Base-by-base conservation (phyloP, 805 yeast genomes). In the Isabelozyma heimii region DNA sequence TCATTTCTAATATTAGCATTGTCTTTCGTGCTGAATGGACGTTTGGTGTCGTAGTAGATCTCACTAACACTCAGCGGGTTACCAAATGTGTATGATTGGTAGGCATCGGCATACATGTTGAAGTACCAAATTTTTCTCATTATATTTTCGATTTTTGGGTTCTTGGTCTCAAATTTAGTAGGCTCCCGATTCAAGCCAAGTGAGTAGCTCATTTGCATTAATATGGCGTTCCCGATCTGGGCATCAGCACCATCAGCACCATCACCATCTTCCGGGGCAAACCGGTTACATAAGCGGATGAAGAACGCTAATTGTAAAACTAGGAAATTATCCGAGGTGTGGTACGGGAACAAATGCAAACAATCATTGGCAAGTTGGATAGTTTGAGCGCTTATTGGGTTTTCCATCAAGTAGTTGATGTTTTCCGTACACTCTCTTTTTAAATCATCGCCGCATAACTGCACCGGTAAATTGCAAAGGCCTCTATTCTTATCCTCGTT, bases 151-250 rank as follows among this genome's bases (percentile, higher is more conserved):
- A 73, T 47, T 65, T n/a, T 42, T 8, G 44, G 20, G 70, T 69
- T 40, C 70, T 72, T 1, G 87, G 87, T 12, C 6, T 65, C 64
- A 52, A 70, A 72, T 45, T 67, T 67, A 30, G 69, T 64, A 0
- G 91, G 90, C 52, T 86, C 91, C 57, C 90, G 71, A 59, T 86
- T 85, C 14, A 85, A 55, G 0, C 90, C 91, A 54, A 85, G 76
- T 17, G 84, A 76, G 49, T 81, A 76, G 0, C 85, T 87, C 83
- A 84, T 81, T 54, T 84, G 89, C 10, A 83, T 67, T 26, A 84
- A 69, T 69, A 82, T 75, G 0, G 84, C 83, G 15, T 79, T 63
- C 44, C 77, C 70, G 5, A 83, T 75, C 56, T 80, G 85, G 2
- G 82, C 76, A 40, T 79, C 80, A 28, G 83, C 84, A 46, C 83